Conservation (phyloP, 768 basidiomycete species). For the Trametopsis cervina region DNA sequence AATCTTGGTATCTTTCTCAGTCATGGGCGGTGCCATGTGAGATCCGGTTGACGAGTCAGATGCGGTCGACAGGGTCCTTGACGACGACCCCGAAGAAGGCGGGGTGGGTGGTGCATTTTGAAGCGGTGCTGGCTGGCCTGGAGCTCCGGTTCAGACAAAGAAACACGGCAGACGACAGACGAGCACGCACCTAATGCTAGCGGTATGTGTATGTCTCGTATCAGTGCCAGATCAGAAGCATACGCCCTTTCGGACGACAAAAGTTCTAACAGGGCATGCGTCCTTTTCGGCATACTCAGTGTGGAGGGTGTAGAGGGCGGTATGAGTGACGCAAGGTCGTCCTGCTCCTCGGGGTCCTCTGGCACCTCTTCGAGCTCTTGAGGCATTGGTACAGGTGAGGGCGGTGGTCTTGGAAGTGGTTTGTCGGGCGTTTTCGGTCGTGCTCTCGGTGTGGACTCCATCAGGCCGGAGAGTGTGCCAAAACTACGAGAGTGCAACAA, state of each 20-base stretch:
- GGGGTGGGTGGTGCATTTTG: constrained; percentile 25
- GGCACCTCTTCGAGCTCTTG: constrained; percentile 14
- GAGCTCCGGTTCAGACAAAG: constrained; percentile 5
- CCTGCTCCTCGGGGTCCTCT: constrained; percentile 1
- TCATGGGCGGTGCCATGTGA: constrained; percentile 50
- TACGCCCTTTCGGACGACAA: constrained; percentile 77
- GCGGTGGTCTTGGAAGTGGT: constrained; percentile 26
- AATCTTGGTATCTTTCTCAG: constrained; percentile 56
- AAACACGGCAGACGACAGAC: constrained; percentile 3
- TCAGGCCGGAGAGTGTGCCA: constrained; percentile 20
- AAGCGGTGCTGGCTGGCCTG: constrained; percentile 38
- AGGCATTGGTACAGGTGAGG: constrained; percentile 15
- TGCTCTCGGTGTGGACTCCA: constrained; percentile 13
- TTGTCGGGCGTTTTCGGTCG: constrained; percentile 25
- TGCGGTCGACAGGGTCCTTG: constrained; percentile 44
- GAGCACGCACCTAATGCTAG: constrained; percentile 58
- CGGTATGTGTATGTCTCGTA: constrained; percentile 73
- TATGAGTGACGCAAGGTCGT: constrained; percentile 13
- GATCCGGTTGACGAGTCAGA: constrained; percentile 35
- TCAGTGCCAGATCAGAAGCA: constrained; percentile 74
- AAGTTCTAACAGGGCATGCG: constrained; percentile 72
- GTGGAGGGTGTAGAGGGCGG: constrained; percentile 1
- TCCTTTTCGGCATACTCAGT: constrained; percentile 50
- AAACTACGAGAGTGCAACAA: constrained; percentile 22
- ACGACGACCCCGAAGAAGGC: constrained; percentile 43